These are phyloP conservation scores for Aspergillus sojae DNA, from an alignment of 2,329 filamentous ascomycete genomes.

Conservation along the genomic window DNA sequence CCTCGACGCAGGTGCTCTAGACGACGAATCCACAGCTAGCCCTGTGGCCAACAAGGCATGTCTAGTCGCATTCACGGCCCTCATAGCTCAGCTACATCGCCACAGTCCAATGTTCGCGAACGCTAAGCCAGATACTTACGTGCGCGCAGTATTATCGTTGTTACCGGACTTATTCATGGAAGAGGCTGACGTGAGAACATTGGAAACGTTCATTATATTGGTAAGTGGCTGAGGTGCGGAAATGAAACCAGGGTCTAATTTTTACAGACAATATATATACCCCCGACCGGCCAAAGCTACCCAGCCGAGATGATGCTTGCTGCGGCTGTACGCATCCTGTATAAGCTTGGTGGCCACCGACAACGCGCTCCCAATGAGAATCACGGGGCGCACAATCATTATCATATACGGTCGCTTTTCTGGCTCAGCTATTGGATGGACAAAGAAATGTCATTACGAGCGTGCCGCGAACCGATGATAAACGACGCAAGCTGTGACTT, in stretches of 20 bases:
- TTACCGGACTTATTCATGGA: constrained; percentile 26
- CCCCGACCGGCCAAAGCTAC: constrained; percentile 27
- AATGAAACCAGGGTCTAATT: neutral
- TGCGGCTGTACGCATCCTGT: constrained; percentile 26
- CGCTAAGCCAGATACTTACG: constrained; percentile 24
- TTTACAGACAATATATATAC: constrained; percentile 24
- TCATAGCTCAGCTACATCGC: constrained; percentile 25
- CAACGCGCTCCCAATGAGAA: neutral
- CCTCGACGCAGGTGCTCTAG: constrained; percentile 19
- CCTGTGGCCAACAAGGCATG: constrained; percentile 21
- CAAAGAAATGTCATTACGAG: constrained; percentile 27
- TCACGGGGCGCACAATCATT: neutral
- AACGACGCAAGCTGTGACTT: constrained; percentile 28
- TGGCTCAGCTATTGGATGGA: constrained; percentile 30
- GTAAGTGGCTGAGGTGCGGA: constrained; percentile 11
- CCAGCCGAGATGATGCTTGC: constrained; percentile 25
- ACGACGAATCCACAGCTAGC: constrained; percentile 4
- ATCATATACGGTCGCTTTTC: constrained; percentile 28
- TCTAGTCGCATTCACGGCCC: constrained; percentile 27
- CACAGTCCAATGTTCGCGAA: constrained; percentile 24
- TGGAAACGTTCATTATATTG: constrained; percentile 27
- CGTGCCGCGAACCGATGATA: constrained; percentile 24
- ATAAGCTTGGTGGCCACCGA: constrained; percentile 23
- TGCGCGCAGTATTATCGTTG: constrained; percentile 23
- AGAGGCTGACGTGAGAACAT: constrained; percentile 19